phyloP scores from a whole-genome alignment of 2,329 filamentous ascomycete species.

The Fusarium sp. region DNA sequence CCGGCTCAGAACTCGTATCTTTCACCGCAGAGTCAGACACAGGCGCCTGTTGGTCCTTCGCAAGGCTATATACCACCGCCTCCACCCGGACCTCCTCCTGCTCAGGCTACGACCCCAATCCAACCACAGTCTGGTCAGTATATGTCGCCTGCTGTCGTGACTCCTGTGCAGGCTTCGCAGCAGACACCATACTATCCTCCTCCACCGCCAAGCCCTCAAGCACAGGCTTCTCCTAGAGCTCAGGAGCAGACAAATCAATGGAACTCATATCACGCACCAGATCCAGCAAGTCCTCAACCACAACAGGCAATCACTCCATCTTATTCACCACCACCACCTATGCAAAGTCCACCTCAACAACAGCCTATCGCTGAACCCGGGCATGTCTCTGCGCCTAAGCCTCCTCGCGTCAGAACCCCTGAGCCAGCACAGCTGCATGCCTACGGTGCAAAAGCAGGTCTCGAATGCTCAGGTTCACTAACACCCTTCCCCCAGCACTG shows the following conservation, averaged over 20 bases:
- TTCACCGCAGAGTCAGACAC: not conserved
- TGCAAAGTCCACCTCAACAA: not conserved
- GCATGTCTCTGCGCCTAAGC: not conserved
- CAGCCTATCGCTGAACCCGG: not conserved
- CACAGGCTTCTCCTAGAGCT: not conserved
- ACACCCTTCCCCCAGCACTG: slow-evolving; percentile 47
- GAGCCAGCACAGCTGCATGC: slow-evolving; percentile 17
- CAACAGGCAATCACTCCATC: not conserved
- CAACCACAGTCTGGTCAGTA: not conserved
- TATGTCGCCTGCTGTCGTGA: not conserved
- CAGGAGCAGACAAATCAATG: not conserved
- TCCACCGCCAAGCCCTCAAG: not conserved
- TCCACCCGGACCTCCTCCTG: slow-evolving; percentile 11
- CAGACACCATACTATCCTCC: not conserved
- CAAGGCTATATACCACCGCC: not conserved
- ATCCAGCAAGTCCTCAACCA: not conserved
- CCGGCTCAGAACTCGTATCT: not conserved
- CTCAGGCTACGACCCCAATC: not conserved
- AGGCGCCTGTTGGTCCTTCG: not conserved
- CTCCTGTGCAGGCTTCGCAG: not conserved
- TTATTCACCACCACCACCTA: not conserved
- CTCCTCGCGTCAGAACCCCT: slow-evolving; percentile 24
- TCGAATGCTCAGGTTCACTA: slow-evolving; percentile 40
- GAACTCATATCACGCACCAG: not conserved
- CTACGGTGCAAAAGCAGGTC: slow-evolving; percentile 28